These are phyloP conservation scores for Fraxinus quadrangulata DNA, from an alignment of 257 asterid species.

Conservation along the genomic window DNA sequence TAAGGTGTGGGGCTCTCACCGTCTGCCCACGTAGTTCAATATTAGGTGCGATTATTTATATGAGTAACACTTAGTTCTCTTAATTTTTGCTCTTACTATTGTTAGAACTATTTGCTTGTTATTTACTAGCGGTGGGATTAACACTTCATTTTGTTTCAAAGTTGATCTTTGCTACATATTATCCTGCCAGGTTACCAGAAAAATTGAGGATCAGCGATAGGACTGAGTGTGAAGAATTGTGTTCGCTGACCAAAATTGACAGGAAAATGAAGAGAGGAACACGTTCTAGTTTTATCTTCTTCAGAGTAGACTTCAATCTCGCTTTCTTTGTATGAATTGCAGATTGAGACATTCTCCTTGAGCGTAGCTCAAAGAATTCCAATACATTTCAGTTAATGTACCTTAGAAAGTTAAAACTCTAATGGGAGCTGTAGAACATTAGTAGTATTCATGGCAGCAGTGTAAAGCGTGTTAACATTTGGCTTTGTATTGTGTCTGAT, in stretches of 20 bases:
- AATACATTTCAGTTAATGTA: background rate
- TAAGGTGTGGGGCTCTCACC: no score
- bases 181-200: conserved; percentile 78
- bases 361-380: no score
- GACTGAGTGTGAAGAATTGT: conserved; percentile 14
- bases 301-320: no score
- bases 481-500: background rate
- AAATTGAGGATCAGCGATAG: conserved; percentile 48
- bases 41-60: no score
- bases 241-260: conserved; percentile 27
- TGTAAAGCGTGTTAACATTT: background rate
- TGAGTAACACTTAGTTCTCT: background rate
- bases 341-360: no score
- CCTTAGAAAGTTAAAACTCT: background rate
- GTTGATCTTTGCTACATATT: background rate
- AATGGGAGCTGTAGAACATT: background rate
- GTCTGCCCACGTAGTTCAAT: no score
- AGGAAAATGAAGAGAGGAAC: conserved; percentile 20
- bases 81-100: no score
- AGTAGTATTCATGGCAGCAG: background rate
- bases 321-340: no score
- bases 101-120: background rate
- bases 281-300: background rate
- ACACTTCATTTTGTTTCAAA: conserved; percentile 8
- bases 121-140: background rate